A percentile compares a stretch with the other conserved stretches of the same genome.
These are phyloP conservation scores for Fusarium verticillioides DNA, from an alignment of 2,329 filamentous ascomycete genomes.

Conservation along the genomic window DNA sequence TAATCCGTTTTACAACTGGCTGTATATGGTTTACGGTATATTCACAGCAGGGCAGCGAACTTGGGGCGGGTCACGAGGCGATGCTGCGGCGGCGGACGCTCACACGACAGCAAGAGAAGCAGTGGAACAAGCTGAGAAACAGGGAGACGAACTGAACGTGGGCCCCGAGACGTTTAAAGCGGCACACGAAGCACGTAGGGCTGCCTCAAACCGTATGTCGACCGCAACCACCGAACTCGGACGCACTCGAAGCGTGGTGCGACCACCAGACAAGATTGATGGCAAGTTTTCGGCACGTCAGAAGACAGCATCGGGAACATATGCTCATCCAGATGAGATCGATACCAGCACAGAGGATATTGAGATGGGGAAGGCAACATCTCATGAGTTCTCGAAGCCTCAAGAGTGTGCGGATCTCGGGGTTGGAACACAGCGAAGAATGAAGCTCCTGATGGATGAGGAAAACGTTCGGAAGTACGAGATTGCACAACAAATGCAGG, in stretches of 20 bases:
- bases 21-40: slow-evolving; percentile 97
- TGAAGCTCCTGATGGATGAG: slow-evolving; percentile 81
- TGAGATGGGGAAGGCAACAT: slow-evolving; percentile 20
- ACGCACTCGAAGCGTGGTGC: slow-evolving; percentile 68
- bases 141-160: slow-evolving; percentile 89
- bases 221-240: slow-evolving; percentile 51
- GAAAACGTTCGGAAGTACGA: slow-evolving; percentile 81
- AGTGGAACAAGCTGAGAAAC: slow-evolving; percentile 81
- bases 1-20: slow-evolving; percentile 98
- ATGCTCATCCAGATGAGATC: slow-evolving; percentile 74
- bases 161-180: slow-evolving; percentile 85
- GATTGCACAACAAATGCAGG: slow-evolving; percentile 60
- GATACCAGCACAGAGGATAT: slow-evolving; percentile 46
- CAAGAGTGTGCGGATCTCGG: slow-evolving; percentile 70
- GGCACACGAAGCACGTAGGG: slow-evolving; percentile 61
- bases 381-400: neutral
- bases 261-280: slow-evolving; percentile 79
- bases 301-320: slow-evolving; percentile 74
- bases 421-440: slow-evolving; percentile 72
- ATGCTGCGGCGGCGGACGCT: slow-evolving; percentile 82
- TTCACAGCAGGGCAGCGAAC: slow-evolving; percentile 94
- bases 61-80: slow-evolving; percentile 93
- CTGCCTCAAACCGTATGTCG: slow-evolving; percentile 46
- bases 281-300: slow-evolving; percentile 82
- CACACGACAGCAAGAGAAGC: slow-evolving; percentile 82